Conservation (phyloP, 257 asterid species). For the Verbascum thapsus region DNA sequence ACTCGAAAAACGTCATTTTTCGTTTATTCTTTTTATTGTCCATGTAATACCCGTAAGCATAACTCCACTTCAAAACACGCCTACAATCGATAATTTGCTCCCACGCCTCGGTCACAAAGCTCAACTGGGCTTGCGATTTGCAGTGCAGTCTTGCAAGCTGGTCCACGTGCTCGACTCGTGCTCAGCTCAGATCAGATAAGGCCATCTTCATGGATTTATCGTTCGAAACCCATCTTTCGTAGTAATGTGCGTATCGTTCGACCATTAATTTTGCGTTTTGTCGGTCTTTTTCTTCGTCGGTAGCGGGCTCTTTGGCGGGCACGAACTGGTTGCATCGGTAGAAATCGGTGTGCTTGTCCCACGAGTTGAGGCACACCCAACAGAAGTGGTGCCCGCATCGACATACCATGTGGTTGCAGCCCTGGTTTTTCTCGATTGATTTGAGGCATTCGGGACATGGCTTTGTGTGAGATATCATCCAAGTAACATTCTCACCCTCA, state of each 20-base stretch:
- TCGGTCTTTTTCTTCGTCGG: neutral
- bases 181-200: neutral
- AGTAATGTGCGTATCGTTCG: constrained; percentile 29
- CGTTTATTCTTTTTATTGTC: no score
- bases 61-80: constrained; percentile 40
- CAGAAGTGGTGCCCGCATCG: no score
- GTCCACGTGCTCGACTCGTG: neutral
- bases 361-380: neutral
- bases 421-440: no score
- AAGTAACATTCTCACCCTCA: no score
- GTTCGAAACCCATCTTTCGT: constrained; percentile 31
- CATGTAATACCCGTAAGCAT: constrained; percentile 34
- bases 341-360: constrained; percentile 16
- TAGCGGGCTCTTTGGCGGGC: no score
- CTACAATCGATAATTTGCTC: constrained; percentile 41
- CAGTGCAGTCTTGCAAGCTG: neutral
- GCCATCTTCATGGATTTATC: constrained; percentile 9
- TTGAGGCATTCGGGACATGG: no score
- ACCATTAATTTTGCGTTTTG: neutral
- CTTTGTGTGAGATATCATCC: no score
- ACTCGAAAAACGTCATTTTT: constrained; percentile 26
- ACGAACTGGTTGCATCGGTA: neutral
- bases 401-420: no score
- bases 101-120: constrained; percentile 37
- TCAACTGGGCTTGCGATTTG: neutral